Base-by-base conservation (phyloP, 2,329 filamentous ascomycete genomes). In the Fusarium sambucinum region DNA sequence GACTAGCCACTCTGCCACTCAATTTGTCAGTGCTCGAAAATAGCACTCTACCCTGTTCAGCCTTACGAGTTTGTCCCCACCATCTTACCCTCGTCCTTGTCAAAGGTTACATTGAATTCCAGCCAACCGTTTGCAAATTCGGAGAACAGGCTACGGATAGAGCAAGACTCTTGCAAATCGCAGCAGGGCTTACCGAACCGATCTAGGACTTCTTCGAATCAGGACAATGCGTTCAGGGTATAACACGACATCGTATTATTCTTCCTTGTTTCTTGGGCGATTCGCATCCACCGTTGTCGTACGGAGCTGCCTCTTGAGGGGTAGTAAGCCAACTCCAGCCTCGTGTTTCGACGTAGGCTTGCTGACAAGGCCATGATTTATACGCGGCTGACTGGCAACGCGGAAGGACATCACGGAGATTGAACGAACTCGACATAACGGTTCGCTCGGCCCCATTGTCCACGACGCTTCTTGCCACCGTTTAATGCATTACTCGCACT, bases 1-100 rank as follows among this genome's bases (percentile, higher is more conserved):
- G 40, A 33, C 52, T 57, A 64, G 47, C 41, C 21, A 47, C 35
- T 40, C 35, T 32, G 47, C 41, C 29, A 47, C 40, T 45, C 35
- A 37, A 42, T 64, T 33, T 55, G 40, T 44, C 42, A 25, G 45
- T 53, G 60, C 42, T 46, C 62, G 44, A 69, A 66, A 69, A 66
- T 66, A 63, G 61, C 59, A 70, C 59, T 63, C 64, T 74, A 70
- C 60, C 68, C 64, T 74, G 70, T 73, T 73, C 71, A 73, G 71
- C 71, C 71, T 73, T 73, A 74, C 71, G 68, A 63, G 67, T 44
- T 25, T 27, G 55, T 58, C 66, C 53, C 71, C 70, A 71, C 70
- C 56, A 66, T 63, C 57, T 57, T 32, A 63, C 59, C 55, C 9
- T 6, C 17, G 62, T 68, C 71, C 71, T 69, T 64, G 71, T 50